Percentiles rank a stretch among this genome's conserved stretches.
Conservation (phyloP, 1,284 basidiomycete species). For the Puccinia horiana region DNA sequence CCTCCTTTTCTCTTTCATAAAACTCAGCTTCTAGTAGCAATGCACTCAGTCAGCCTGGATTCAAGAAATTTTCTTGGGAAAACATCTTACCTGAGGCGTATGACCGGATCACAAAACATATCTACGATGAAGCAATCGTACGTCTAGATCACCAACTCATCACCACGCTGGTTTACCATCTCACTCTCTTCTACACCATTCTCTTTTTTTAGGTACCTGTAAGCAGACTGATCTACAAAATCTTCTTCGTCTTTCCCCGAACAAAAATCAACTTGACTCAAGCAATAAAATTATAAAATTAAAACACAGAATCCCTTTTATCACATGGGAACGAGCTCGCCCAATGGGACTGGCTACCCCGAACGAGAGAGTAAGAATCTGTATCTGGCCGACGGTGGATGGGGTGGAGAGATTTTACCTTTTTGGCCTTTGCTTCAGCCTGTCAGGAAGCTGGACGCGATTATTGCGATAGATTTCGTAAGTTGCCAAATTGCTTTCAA, state of each 20-base stretch:
- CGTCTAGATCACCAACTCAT: neutral
- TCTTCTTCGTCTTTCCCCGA: neutral
- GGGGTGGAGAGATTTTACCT: conserved; percentile 42
- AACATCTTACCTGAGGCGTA: conserved; percentile 2
- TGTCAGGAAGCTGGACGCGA: conserved; percentile 29
- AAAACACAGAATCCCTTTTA: conserved; percentile 33
- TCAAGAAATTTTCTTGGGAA: conserved; percentile 20
- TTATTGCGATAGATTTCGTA: conserved; percentile 41
- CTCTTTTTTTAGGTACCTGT: conserved; percentile 12
- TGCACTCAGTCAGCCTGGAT: conserved; percentile 39
- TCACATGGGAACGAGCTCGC: neutral
- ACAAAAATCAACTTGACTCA: neutral
- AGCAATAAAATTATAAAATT: neutral
- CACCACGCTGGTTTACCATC: neutral
- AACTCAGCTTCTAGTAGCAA: conserved; percentile 38
- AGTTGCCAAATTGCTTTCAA: neutral
- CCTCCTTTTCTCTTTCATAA: neutral
- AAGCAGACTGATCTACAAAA: neutral
- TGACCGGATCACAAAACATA: conserved; percentile 20
- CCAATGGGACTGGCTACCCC: neutral
- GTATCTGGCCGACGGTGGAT: conserved; percentile 43
- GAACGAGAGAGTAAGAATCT: conserved; percentile 24
- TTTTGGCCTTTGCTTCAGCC: conserved; percentile 44
- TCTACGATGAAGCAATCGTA: conserved; percentile 48
- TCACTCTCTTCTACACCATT: neutral